Conservation (phyloP, 176 grass and related monocot species). For the Eremochloa ophiuroides region DNA sequence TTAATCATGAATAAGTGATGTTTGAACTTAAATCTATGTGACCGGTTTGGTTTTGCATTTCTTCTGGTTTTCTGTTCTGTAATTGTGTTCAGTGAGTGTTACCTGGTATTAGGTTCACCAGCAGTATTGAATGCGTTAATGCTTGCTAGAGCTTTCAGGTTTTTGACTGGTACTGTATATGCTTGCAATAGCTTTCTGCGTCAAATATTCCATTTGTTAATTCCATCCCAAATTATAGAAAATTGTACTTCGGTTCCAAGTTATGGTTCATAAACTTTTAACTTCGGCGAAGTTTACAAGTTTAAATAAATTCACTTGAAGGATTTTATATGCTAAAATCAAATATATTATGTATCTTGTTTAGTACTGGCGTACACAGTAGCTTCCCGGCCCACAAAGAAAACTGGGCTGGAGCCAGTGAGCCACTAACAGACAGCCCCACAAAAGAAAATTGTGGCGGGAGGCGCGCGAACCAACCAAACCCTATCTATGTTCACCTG, state of each 20-base stretch:
- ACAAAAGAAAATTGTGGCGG: conserved; percentile 16
- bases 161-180: neutral
- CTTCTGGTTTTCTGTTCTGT: neutral
- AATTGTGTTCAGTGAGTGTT: neutral
- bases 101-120: neutral
- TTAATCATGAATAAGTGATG: neutral
- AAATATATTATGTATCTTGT: too few relatives aligned
- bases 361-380: too few relatives aligned
- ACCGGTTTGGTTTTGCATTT: neutral
- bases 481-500: conserved; percentile 66
- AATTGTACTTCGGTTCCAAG: too few relatives aligned
- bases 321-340: too few relatives aligned
- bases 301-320: too few relatives aligned
- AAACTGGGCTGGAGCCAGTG: neutral
- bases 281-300: too few relatives aligned
- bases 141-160: neutral
- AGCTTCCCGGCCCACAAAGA: neutral
- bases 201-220: too few relatives aligned
- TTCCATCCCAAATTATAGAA: too few relatives aligned
- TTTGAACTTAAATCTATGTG: neutral
- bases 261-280: too few relatives aligned
- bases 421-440: neutral
- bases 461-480: conserved; percentile 57
- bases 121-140: neutral
- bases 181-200: too few relatives aligned